phyloP scores from a whole-genome alignment of 352 stramenopile species.

The Thalassiosira exigua region DNA sequence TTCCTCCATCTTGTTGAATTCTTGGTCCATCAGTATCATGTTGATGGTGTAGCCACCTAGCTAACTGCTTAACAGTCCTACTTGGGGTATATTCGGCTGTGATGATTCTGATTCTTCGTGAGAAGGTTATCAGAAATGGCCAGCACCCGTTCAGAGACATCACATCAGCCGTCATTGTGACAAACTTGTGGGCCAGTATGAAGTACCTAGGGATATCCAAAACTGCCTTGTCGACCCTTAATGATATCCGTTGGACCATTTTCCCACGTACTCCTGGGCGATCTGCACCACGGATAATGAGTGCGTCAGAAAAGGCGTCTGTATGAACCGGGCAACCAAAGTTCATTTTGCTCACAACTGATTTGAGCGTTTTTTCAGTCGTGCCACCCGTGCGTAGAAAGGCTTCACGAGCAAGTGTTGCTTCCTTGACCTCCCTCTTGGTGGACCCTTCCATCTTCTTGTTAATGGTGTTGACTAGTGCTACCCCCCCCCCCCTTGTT shows the following conservation, averaged over 20 bases:
- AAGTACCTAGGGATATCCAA: slow-evolving; percentile 52
- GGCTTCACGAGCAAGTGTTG: background rate
- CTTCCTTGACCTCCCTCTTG: slow-evolving; percentile 12
- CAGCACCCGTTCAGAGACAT: slow-evolving; percentile 65
- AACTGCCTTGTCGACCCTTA: too few species aligned
- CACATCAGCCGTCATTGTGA: slow-evolving; percentile 54
- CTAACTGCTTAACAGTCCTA: slow-evolving; percentile 8
- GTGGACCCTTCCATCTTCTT: slow-evolving; percentile 43
- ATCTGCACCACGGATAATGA: too few species aligned
- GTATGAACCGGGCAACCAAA: too few species aligned
- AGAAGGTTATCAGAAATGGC: slow-evolving; percentile 54
- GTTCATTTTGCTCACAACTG: too few species aligned
- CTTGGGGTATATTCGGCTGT: slow-evolving; percentile 14
- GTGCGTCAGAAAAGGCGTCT: too few species aligned
- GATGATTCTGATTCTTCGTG: background rate
- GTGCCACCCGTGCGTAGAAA: too few species aligned
- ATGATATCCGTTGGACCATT: too few species aligned
- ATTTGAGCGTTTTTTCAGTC: too few species aligned
- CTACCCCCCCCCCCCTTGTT: too few species aligned
- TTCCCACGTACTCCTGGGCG: too few species aligned
- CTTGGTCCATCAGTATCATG: slow-evolving; percentile 14
- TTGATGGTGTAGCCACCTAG: slow-evolving; percentile 15
- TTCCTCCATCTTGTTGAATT: slow-evolving; percentile 33
- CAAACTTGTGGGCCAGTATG: slow-evolving; percentile 29
- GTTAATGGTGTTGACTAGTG: slow-evolving; percentile 17